Percentiles rank a stretch among this genome's conserved stretches.
These are phyloP conservation scores for Aureobasidium uvarum DNA, from an alignment of 2,329 filamentous ascomycete species.

Conservation along the genomic window DNA sequence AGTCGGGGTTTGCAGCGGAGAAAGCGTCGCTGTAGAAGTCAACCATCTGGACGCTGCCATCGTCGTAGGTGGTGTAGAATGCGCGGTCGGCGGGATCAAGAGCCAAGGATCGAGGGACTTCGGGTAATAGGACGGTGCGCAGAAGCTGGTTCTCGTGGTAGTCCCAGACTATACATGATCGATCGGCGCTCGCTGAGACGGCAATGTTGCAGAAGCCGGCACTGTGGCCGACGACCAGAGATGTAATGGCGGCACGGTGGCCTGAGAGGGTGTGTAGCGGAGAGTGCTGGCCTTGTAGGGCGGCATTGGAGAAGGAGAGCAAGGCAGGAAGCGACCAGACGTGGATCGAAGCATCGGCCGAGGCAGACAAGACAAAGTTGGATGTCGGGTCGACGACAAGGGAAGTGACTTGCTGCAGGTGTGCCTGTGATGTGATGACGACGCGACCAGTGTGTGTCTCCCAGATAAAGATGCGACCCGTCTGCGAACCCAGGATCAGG, in stretches of 20 bases:
- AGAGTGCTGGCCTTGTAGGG: conserved; percentile 57
- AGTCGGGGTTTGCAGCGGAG: conserved; percentile 42
- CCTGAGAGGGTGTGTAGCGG: conserved; percentile 75
- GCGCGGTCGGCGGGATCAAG: conserved; percentile 82
- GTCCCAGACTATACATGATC: conserved; percentile 90
- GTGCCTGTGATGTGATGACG: conserved; percentile 71
- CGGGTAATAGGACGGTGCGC: conserved; percentile 76
- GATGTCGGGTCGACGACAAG: conserved; percentile 68
- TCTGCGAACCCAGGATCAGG: conserved; percentile 75
- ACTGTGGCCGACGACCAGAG: conserved; percentile 62
- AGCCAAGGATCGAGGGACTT: conserved; percentile 67
- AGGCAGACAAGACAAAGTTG: conserved; percentile 72
- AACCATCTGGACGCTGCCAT: conserved; percentile 75
- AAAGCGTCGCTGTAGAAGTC: conserved; percentile 59
- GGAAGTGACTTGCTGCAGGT: conserved; percentile 77
- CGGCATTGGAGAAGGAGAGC: conserved; percentile 59
- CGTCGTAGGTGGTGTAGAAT: conserved; percentile 75
- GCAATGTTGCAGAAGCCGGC: conserved; percentile 74
- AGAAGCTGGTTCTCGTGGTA: conserved; percentile 74
- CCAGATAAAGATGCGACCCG: conserved; percentile 86
- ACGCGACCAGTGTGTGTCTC: conserved; percentile 79
- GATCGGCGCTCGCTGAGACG: conserved; percentile 79
- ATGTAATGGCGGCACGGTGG: conserved; percentile 71
- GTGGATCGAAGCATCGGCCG: conserved; percentile 83
- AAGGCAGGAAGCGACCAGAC: conserved; percentile 83